These are phyloP conservation scores for Brassica nigra DNA, from an alignment of 345 rosid genomes.

Conservation along the genomic window DNA sequence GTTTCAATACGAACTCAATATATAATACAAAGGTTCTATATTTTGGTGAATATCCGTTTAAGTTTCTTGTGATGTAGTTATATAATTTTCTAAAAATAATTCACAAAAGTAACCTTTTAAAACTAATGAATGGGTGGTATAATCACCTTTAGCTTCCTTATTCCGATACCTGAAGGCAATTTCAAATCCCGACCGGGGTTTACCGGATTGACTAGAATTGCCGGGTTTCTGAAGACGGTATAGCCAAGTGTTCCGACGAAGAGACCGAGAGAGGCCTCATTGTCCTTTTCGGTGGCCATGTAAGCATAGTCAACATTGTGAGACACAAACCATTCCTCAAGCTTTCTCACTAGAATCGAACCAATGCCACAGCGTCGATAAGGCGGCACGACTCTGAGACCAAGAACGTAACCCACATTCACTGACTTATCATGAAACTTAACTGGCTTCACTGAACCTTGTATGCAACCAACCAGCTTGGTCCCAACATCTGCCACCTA, in stretches of 20 bases:
- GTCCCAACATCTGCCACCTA: conserved; percentile 67
- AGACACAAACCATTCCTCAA: conserved; percentile 73
- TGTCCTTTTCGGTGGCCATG: conserved; percentile 80
- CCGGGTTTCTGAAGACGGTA: conserved; percentile 56
- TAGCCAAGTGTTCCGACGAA: conserved; percentile 56
- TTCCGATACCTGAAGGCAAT: conserved; percentile 41
- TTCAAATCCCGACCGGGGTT: conserved; percentile 34
- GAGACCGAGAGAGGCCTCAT: conserved; percentile 63
- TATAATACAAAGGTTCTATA: not conserved
- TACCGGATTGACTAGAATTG: conserved; percentile 74
- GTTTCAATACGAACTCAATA: not conserved
- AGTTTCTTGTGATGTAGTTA: not conserved
- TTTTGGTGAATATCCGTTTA: not conserved
- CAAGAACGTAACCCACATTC: conserved; percentile 68
- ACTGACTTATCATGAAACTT: conserved; percentile 46
- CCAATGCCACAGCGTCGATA: conserved; percentile 68
- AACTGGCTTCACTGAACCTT: conserved; percentile 73
- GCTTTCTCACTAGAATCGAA: conserved; percentile 48
- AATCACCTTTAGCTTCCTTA: conserved; percentile 48
- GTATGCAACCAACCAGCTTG: conserved; percentile 71
- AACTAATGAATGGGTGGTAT: not conserved
- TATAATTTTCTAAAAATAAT: not conserved
- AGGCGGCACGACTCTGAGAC: conserved; percentile 60
- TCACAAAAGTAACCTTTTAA: not conserved
- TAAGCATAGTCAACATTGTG: conserved; percentile 64